Evolutionary conservation across 495 filamentous ascomycete genomes (phyloP).

Genomic region (Podospora australis): DNA sequence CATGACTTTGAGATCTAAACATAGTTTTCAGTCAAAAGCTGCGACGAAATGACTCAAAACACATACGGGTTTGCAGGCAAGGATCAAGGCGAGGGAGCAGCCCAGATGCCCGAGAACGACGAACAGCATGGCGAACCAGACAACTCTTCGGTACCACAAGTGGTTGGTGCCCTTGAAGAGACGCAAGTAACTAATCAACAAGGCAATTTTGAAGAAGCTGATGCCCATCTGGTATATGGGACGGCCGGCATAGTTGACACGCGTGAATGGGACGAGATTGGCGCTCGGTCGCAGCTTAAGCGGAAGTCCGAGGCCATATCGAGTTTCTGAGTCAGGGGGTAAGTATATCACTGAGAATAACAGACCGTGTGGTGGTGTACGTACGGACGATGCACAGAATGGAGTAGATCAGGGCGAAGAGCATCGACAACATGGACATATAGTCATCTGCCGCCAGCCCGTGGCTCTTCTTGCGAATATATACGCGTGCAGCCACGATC

Average conservation of each 20-base stretch:
- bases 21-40: not conserved
- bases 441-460: slow-evolving; percentile 26
- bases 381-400: slow-evolving; percentile 45
- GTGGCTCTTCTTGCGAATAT: slow-evolving; percentile 18
- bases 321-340: slow-evolving; percentile 40
- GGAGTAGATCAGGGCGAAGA: slow-evolving; percentile 45
- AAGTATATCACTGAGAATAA: no score
- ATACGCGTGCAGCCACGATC: slow-evolving; percentile 17
- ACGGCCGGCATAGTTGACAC: slow-evolving; percentile 50
- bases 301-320: slow-evolving; percentile 47
- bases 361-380: no score
- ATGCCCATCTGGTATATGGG: slow-evolving; percentile 56
- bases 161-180: slow-evolving; percentile 45
- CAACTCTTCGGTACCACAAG: slow-evolving; percentile 37
- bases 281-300: slow-evolving; percentile 33
- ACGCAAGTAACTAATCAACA: slow-evolving; percentile 52
- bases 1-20: slow-evolving; percentile 45
- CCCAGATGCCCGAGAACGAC: slow-evolving; percentile 44
- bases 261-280: slow-evolving; percentile 37
- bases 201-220: slow-evolving; percentile 52
- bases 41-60: not conserved
- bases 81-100: slow-evolving; percentile 44
- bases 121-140: slow-evolving; percentile 39
- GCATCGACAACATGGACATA: slow-evolving; percentile 23
- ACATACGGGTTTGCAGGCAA: slow-evolving; percentile 47